These are phyloP conservation scores for Rosa hybrid DNA, from an alignment of 331 rosid genomes.

Conservation along the genomic window DNA sequence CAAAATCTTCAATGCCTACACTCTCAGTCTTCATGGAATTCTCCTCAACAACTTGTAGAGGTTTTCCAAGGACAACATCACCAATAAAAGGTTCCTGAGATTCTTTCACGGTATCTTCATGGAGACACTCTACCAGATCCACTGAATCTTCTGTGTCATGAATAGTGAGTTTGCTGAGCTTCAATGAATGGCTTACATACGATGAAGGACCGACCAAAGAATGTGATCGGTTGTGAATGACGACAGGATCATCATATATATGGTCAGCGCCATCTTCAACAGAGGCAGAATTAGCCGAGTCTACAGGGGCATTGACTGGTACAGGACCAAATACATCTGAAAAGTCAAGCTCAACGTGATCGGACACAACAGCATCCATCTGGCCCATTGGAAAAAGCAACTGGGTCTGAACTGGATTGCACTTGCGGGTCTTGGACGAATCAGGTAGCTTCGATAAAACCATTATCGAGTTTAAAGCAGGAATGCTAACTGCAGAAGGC, in stretches of 20 bases:
- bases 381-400: slow-evolving; percentile 46
- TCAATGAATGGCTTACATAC: slow-evolving; percentile 67
- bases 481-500: slow-evolving; percentile 39
- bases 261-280: slow-evolving; percentile 51
- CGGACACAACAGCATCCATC: slow-evolving; percentile 43
- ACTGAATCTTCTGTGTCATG: slow-evolving; percentile 51
- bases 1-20: slow-evolving; percentile 84
- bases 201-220: slow-evolving; percentile 91
- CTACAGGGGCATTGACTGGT: slow-evolving; percentile 46
- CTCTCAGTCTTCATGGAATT: slow-evolving; percentile 39
- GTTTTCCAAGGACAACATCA: slow-evolving; percentile 28
- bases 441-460: slow-evolving; percentile 68
- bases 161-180: slow-evolving; percentile 76
- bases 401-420: slow-evolving; percentile 43
- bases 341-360: slow-evolving; percentile 86
- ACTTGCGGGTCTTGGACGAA: slow-evolving; percentile 35
- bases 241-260: slow-evolving; percentile 71
- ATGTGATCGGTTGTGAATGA: slow-evolving; percentile 79
- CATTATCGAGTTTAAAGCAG: slow-evolving; percentile 43
- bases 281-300: slow-evolving; percentile 33
- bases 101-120: slow-evolving; percentile 35
- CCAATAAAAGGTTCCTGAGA: slow-evolving; percentile 38
- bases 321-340: slow-evolving; percentile 90
- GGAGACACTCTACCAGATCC: slow-evolving; percentile 41
- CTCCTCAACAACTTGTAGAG: slow-evolving; percentile 36